These are phyloP conservation scores for Gastrodia elata DNA, from an alignment of 106 monocot genomes.

Conservation along the genomic window DNA sequence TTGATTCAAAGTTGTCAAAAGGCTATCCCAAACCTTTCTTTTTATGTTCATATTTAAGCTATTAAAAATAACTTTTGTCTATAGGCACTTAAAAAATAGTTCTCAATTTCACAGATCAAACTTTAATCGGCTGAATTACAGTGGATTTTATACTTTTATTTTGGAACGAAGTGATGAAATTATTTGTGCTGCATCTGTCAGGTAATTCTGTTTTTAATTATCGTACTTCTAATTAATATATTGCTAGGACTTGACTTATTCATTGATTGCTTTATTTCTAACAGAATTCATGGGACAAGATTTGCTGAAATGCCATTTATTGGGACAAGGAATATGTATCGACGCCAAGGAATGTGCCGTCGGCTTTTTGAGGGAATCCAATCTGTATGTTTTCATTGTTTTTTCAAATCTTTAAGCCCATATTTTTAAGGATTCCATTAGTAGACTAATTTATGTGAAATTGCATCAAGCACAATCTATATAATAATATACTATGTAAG, in stretches of 20 bases:
- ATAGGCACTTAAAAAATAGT: not conserved
- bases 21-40: too few relatives aligned
- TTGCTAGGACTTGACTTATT: not conserved
- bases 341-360: slow-evolving; percentile 87
- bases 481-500: too few relatives aligned
- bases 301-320: slow-evolving; percentile 97
- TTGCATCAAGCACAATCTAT: too few relatives aligned
- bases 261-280: not conserved
- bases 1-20: too few relatives aligned
- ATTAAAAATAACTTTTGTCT: not conserved
- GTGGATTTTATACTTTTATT: slow-evolving; percentile 85
- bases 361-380: slow-evolving; percentile 67
- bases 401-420: not conserved
- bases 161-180: slow-evolving; percentile 86
- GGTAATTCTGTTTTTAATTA: slow-evolving; percentile 24
- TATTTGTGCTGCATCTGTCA: slow-evolving; percentile 74
- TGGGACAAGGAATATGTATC: slow-evolving; percentile 76
- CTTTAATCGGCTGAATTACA: slow-evolving; percentile 65
- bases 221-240: slow-evolving; percentile 8
- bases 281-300: slow-evolving; percentile 74
- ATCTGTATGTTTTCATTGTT: slow-evolving; percentile 26
- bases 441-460: too few relatives aligned
- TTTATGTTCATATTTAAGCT: not conserved
- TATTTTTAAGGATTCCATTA: not conserved
- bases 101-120: slow-evolving; percentile 59